Evolutionary conservation across 345 rosid species (phyloP).

Genomic region (Lepidium africanum): DNA sequence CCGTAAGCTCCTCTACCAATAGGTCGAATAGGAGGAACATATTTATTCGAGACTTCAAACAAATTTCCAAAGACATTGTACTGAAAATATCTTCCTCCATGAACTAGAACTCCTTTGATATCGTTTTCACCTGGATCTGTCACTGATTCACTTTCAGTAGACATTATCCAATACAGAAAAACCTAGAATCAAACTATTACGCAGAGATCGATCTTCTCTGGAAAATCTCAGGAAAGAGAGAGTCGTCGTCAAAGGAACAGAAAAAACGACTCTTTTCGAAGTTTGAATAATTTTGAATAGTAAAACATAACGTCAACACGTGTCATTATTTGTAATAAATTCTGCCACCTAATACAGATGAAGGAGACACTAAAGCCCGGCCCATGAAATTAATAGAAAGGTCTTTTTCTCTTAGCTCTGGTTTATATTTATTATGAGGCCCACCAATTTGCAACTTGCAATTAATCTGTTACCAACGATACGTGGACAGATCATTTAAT

Average conservation of each 20-base stretch:
- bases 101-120: conserved; percentile 23
- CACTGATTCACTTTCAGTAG: conserved; percentile 6
- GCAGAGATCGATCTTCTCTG: background rate
- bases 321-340: background rate
- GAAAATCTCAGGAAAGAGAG: background rate
- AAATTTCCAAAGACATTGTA: conserved; percentile 46
- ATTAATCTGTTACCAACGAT: too few relatives aligned
- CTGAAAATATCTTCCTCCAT: conserved; percentile 41
- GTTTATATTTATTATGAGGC: background rate
- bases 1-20: conserved; percentile 57
- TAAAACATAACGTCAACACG: background rate
- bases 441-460: background rate
- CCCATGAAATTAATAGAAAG: background rate
- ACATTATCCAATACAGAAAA: background rate
- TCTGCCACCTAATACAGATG: background rate
- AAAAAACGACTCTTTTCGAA: conserved; percentile 15
- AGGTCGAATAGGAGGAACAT: conserved; percentile 48
- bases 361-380: background rate
- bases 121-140: conserved; percentile 6
- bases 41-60: conserved; percentile 48
- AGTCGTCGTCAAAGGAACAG: background rate
- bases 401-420: background rate
- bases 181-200: background rate
- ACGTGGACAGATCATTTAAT: too few relatives aligned
- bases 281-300: conserved; percentile 18